Evolutionary conservation across 164 flowering plant species (phyloP).

Genomic region (Nelumbo lutea): DNA sequence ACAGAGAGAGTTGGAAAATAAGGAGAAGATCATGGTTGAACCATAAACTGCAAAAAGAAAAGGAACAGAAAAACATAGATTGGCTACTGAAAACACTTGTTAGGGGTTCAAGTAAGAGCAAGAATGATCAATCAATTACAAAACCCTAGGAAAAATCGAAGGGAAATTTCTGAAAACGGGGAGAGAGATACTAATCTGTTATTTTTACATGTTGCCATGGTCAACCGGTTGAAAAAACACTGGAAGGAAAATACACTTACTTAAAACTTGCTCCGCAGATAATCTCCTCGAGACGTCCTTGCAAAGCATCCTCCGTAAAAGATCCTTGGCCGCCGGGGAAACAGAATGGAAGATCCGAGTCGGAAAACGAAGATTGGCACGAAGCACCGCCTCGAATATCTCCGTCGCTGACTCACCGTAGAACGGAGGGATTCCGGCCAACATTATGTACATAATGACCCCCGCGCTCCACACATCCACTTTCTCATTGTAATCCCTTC

Average conservation of each 20-base stretch:
- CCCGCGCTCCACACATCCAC: slow-evolving; percentile 90
- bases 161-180: too few species aligned
- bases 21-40: too few species aligned
- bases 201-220: too few species aligned
- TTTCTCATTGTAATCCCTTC: slow-evolving; percentile 65
- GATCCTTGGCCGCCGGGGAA: slow-evolving; percentile 65
- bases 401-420: slow-evolving; percentile 59
- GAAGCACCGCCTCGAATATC: slow-evolving; percentile 65
- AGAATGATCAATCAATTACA: too few species aligned
- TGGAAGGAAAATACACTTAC: slow-evolving; percentile 36
- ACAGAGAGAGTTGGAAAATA: too few species aligned
- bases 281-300: slow-evolving; percentile 60
- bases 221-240: not conserved
- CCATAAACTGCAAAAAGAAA: too few species aligned
- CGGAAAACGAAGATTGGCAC: slow-evolving; percentile 69
- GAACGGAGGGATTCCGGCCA: slow-evolving; percentile 73
- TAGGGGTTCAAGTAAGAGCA: too few species aligned
- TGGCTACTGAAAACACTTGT: too few species aligned
- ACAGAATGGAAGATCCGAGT: slow-evolving; percentile 41
- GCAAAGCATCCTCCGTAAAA: slow-evolving; percentile 62
- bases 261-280: slow-evolving; percentile 80
- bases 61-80: too few species aligned
- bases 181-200: too few species aligned
- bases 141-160: too few species aligned
- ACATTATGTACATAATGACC: slow-evolving; percentile 65